Base-by-base conservation (phyloP, 495 filamentous ascomycete genomes). In the Hypoxylon crocopeplum region DNA sequence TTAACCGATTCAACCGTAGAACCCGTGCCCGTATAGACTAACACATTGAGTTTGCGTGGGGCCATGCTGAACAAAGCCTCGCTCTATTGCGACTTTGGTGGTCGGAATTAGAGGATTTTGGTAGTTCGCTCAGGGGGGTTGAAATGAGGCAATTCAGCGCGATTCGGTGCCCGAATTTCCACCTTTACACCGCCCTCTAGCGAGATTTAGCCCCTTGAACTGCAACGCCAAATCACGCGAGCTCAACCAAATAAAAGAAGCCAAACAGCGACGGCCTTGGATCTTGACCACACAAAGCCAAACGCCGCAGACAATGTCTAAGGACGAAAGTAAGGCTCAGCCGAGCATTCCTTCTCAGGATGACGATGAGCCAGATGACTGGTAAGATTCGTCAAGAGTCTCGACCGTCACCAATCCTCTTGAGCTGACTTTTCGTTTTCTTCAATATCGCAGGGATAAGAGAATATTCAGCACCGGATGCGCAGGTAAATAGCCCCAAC, bases 401-500 rank as follows among this genome's bases (percentile, higher is more conserved):
- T 7, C 33, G 29, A 42, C 24, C 32, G 17, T 48, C 10, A 34
- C 3, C 8, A 39, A 34, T 22, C 13, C 8, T 59, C 16, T 7
- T 15, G 7, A n/a, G 34, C 59, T 68, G 40, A 68, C 37, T 29
- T 29, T 11, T 25, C 25, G 5, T 3, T 15, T 41, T 19, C 7
- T 61, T 25, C 21, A 46, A 44, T 24, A 51, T 33, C 56, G 59
- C 64, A 81, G 78, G 78, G 92, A 98, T 78, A 93, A 97, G 83
- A 84, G 94, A 66, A 98, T 98, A 68, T 94, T 90, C 77, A 97
- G 92, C 74, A 98, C 94, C 4, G 94, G 94, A 22, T 98, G 94
- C 64, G 83, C 93, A 71, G 83, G 94, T 97, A 76, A 54, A 78
- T 71, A 41, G 42, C 32, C 19, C 33, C 41, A 21, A 51, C 19